phyloP scores from a whole-genome alignment of 2,329 filamentous ascomycete species.

The Cercospora citrullina region DNA sequence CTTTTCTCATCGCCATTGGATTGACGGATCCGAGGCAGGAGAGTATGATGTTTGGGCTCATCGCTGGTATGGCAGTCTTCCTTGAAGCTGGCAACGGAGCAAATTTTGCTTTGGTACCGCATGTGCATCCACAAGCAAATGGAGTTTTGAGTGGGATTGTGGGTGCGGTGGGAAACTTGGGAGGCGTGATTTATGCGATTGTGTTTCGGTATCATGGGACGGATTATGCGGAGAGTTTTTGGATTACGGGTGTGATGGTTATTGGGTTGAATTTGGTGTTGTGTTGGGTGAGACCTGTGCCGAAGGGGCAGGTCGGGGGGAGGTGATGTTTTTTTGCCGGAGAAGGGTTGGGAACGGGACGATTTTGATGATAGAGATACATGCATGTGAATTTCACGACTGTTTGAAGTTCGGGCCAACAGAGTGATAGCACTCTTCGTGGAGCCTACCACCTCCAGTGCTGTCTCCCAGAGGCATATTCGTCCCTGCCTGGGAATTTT shows the following conservation, averaged over 20 bases:
- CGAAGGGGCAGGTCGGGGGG: constrained; percentile 39
- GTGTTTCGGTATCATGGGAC: constrained; percentile 73
- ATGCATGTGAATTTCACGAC: not conserved
- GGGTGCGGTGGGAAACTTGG: constrained; percentile 78
- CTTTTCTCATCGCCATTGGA: constrained; percentile 62
- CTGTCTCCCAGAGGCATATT: not conserved
- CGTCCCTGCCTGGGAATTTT: not conserved
- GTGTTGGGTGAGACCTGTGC: constrained; percentile 61
- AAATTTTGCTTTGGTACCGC: constrained; percentile 81
- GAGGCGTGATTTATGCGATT: constrained; percentile 80
- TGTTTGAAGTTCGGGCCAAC: not conserved
- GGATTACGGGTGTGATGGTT: constrained; percentile 77
- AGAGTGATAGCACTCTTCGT: not conserved
- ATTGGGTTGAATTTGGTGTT: constrained; percentile 68
- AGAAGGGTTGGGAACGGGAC: fast-evolving
- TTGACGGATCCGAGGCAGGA: constrained; percentile 60
- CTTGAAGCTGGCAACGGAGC: constrained; percentile 81
- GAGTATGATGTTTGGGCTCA: constrained; percentile 70
- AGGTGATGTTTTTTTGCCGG: not conserved
- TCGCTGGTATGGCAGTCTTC: constrained; percentile 77
- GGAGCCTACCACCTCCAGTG: not conserved
- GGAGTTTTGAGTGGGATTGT: constrained; percentile 74
- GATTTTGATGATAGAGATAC: not conserved
- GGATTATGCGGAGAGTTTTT: constrained; percentile 69
- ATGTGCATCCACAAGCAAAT: constrained; percentile 80